Percentiles rank a stretch among this genome's conserved stretches.
These are phyloP conservation scores for Shiraia bambusicola DNA, from an alignment of 2,329 filamentous ascomycete genomes.

Conservation along the genomic window DNA sequence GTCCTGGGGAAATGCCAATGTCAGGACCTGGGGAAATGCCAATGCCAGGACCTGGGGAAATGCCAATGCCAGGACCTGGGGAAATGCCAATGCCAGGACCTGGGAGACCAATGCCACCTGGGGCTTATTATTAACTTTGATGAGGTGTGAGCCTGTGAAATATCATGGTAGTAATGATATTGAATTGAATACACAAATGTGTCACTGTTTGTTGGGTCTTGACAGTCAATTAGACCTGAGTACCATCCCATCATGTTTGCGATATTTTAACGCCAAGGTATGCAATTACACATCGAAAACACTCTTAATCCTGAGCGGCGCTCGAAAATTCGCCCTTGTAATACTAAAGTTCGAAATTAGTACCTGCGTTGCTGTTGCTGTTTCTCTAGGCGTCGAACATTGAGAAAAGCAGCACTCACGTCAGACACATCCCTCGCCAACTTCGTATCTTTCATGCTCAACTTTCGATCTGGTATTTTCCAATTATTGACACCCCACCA, in stretches of 20 bases:
- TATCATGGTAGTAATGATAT: too few relatives aligned
- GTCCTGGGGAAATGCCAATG: too few relatives aligned
- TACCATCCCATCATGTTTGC: neutral
- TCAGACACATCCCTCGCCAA: conserved; percentile 39
- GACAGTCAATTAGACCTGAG: neutral
- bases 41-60: too few relatives aligned
- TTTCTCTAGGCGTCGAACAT: conserved; percentile 23
- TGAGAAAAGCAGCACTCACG: conserved; percentile 39
- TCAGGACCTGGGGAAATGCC: too few relatives aligned
- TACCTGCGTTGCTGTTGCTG: neutral
- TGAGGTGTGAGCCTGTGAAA: too few relatives aligned
- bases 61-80: too few relatives aligned
- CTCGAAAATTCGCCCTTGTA: conserved; percentile 32
- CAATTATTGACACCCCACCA: conserved; percentile 96
- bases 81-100: too few relatives aligned
- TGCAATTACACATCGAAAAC: conserved; percentile 6
- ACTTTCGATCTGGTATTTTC: conserved; percentile 46
- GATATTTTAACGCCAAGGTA: conserved; percentile 10
- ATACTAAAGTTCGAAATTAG: conserved; percentile 25
- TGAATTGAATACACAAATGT: too few relatives aligned
- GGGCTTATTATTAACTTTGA: neutral
- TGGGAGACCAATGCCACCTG: too few relatives aligned
- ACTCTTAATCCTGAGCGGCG: conserved; percentile 20
- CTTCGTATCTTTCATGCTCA: conserved; percentile 30
- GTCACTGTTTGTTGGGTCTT: neutral